Base-by-base conservation (phyloP, 768 basidiomycete species). In the Leccinum uliginosum region DNA sequence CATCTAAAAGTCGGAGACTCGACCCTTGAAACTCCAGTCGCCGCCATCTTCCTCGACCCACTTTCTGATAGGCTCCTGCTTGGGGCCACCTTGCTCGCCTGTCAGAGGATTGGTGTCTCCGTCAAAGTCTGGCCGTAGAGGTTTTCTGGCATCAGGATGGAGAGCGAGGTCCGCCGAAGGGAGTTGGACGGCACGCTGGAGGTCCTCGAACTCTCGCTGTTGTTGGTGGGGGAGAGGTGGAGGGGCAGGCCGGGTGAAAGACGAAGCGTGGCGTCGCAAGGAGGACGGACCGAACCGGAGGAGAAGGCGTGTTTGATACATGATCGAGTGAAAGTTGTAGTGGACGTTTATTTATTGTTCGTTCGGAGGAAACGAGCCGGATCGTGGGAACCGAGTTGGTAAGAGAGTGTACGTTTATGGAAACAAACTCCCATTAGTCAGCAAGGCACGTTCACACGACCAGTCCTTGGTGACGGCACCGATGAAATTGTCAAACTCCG, bases 11-110 rank as follows among this genome's bases (percentile, higher is more conserved):
- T 93, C 92, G 19, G 90, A 89, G 26, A 91, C 91, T 23, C 91
- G 78, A 11, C 93, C 93, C 64, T 90, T 91, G 75, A 87, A 91
- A 62, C 91, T 94, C 93, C 93, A 95, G 66, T 94, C 93, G 3
- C 88, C 87, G 46, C 79, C 77, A 35, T 78, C 73, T 51, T 72
- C 72, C 6, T 71, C 65, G 17, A 74, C 75, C 83, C 84, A 86
- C 51, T 74, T 79, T 34, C 74, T 68, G 10, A 94, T 80, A 14
- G 93, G 93, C 68, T 96, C 93, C 29, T 76, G 79, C 76, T 94
- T 95, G 21, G 93, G 93, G 0, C 93, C 93, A 0, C 90, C 91
- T 48, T 80, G 74, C 71, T 96, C 93, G 12, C 93, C 93, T 3
- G 93, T 96, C 2, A 62, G 62, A 1, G 93, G 93, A 64, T 96